Evolutionary conservation across 805 yeast genomes (phyloP).

Genomic region (Candida parachauliodes): DNA sequence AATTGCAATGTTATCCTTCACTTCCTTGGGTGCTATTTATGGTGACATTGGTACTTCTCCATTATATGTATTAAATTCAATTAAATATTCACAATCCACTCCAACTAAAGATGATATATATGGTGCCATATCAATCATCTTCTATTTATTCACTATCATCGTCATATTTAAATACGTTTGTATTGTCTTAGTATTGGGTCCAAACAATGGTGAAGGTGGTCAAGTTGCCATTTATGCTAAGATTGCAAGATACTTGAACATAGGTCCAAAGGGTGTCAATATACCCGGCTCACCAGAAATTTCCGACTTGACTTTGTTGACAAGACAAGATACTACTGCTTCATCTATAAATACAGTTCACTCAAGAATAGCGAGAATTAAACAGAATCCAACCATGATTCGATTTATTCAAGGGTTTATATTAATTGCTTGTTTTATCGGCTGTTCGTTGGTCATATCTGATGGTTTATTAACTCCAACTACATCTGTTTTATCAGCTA

Average conservation of each 20-base stretch:
- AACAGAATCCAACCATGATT: slow-evolving; percentile 22
- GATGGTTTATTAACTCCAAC: slow-evolving; percentile 65
- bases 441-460: slow-evolving; percentile 54
- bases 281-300: slow-evolving; percentile 37
- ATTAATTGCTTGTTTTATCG: slow-evolving; percentile 41
- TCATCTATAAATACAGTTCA: slow-evolving; percentile 16
- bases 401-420: slow-evolving; percentile 29
- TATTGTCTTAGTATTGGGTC: slow-evolving; percentile 48
- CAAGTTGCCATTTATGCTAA: slow-evolving; percentile 62
- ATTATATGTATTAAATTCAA: slow-evolving; percentile 43
- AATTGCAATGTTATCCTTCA: slow-evolving; percentile 29
- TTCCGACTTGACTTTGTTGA: slow-evolving; percentile 24
- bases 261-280: slow-evolving; percentile 44
- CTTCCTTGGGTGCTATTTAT: slow-evolving; percentile 59
- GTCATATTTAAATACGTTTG: slow-evolving; percentile 51
- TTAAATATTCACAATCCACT: slow-evolving; percentile 20
- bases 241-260: slow-evolving; percentile 45
- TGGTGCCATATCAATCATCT: slow-evolving; percentile 52
- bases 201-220: slow-evolving; percentile 62
- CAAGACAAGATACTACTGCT: slow-evolving; percentile 37
- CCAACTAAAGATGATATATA: slow-evolving; percentile 40
- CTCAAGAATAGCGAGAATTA: slow-evolving; percentile 14
- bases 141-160: slow-evolving; percentile 52
- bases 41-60: slow-evolving; percentile 67
- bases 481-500: slow-evolving; percentile 55